phyloP scores from a whole-genome alignment of 208 protist species.

The Leishmania martiniquensis region DNA sequence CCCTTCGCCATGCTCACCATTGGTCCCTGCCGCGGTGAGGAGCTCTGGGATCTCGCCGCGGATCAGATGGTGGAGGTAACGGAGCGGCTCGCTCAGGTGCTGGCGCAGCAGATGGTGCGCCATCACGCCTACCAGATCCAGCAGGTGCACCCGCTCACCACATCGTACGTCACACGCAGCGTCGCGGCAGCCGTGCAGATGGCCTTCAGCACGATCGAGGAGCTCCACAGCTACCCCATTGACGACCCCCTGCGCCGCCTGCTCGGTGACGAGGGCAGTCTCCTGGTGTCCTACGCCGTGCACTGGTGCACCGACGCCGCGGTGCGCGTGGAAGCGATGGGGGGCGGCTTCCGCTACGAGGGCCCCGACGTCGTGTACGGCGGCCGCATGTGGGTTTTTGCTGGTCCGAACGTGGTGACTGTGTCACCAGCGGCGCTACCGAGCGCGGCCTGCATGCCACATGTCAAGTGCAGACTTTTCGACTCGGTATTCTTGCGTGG shows the following conservation, averaged over 20 bases:
- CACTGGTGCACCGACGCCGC: conserved; percentile 82
- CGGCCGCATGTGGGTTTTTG: conserved; percentile 76
- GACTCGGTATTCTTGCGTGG: conserved; percentile 65
- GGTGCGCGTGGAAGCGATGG: conserved; percentile 41
- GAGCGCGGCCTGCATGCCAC: conserved; percentile 11
- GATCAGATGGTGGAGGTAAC: conserved; percentile 64
- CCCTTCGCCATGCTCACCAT: conserved; percentile 80
- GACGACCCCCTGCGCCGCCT: conserved; percentile 61
- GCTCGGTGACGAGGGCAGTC: conserved; percentile 58
- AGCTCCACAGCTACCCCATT: conserved; percentile 48
- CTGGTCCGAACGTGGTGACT: conserved; percentile 66
- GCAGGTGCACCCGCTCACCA: conserved; percentile 80
- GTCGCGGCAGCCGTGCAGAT: conserved; percentile 61
- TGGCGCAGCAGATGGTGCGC: conserved; percentile 40
- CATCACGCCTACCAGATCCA: conserved; percentile 63
- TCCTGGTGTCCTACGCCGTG: conserved; percentile 66
- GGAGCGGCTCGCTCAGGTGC: conserved; percentile 47
- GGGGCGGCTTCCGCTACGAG: conserved; percentile 53
- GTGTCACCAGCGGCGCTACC: conserved; percentile 30
- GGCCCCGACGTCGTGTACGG: conserved; percentile 71
- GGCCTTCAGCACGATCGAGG: conserved; percentile 67
- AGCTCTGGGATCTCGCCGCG: conserved; percentile 70
- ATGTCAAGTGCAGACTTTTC: conserved; percentile 27
- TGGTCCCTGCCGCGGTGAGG: conserved; percentile 60
- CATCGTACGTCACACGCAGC: conserved; percentile 49